A percentile compares a stretch with the other conserved stretches of the same genome.
Evolutionary conservation across 2,329 filamentous ascomycete species (phyloP).

Genomic region (Pleoardoris graminearum): DNA sequence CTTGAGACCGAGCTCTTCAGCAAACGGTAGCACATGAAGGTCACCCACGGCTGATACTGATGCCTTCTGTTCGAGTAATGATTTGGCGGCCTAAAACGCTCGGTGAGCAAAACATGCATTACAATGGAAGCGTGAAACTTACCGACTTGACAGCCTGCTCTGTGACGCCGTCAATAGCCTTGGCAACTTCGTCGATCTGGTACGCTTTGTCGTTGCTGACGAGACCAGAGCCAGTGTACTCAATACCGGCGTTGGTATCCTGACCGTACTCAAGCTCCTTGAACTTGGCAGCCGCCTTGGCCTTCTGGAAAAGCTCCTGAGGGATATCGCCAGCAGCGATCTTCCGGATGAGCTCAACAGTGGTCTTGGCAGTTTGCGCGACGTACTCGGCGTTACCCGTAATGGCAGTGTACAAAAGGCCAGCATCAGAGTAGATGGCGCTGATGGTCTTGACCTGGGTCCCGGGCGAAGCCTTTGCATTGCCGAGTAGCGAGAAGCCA

Average conservation of each 20-base stretch:
- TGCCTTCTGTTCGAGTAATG: constrained; percentile 84
- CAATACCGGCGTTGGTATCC: constrained; percentile 74
- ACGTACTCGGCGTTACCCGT: constrained; percentile 74
- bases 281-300: constrained; percentile 91
- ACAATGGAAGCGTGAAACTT: constrained; percentile 48
- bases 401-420: constrained; percentile 83
- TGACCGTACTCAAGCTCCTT: constrained; percentile 82
- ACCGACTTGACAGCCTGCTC: constrained; percentile 84
- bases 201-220: constrained; percentile 80
- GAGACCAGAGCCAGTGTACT: constrained; percentile 82
- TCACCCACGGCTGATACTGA: constrained; percentile 90
- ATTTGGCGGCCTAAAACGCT: constrained; percentile 73
- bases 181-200: constrained; percentile 78
- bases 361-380: constrained; percentile 71
- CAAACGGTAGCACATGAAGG: constrained; percentile 86
- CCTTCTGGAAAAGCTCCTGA: constrained; percentile 89
- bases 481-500: constrained; percentile 87
- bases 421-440: constrained; percentile 88
- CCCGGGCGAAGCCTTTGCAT: constrained; percentile 68
- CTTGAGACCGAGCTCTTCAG: constrained; percentile 89
- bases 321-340: constrained; percentile 74
- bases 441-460: constrained; percentile 75
- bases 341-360: constrained; percentile 80
- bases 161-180: constrained; percentile 79
- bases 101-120: constrained; percentile 22